Conservation (phyloP, 192 early-diverging fungal species). For the Backusella liffmaniae region DNA sequence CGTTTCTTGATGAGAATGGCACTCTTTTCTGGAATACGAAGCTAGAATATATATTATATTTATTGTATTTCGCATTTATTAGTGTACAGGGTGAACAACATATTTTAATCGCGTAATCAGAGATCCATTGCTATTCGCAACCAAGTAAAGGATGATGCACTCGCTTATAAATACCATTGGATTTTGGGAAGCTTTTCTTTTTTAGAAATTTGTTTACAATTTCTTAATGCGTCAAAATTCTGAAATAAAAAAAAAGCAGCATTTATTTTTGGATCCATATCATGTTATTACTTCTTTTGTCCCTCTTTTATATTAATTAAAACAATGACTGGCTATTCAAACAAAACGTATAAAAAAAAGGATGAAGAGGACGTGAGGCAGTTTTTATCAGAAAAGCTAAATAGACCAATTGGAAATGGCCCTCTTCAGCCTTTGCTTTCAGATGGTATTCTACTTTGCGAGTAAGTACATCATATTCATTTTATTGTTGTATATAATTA, state of each 20-base stretch:
- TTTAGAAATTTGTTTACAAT: conserved; percentile 15
- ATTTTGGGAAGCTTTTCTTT: not conserved
- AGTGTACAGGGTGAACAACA: too few species aligned
- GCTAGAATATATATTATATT: not conserved
- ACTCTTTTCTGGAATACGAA: not conserved
- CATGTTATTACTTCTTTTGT: not conserved
- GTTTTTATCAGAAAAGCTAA: not conserved
- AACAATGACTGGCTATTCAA: not conserved
- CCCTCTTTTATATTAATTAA: not conserved
- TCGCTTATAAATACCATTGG: not conserved
- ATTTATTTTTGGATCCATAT: not conserved
- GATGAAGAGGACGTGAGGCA: conserved; percentile 2
- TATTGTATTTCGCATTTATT: not conserved
- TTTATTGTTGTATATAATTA: conserved; percentile 10
- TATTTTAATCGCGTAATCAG: not conserved
- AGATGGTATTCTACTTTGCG: conserved; percentile 79
- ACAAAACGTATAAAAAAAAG: not conserved
- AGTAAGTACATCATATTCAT: conserved; percentile 36
- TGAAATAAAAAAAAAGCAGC: not conserved
- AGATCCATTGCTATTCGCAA: not conserved
- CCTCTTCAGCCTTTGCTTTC: conserved; percentile 59
- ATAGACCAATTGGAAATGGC: conserved; percentile 40
- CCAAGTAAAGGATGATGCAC: not conserved
- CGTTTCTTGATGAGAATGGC: not conserved
- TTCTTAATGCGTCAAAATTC: conserved; percentile 3